phyloP scores from a whole-genome alignment of 2,329 filamentous ascomycete genomes.

The Calonectria ilicicola region DNA sequence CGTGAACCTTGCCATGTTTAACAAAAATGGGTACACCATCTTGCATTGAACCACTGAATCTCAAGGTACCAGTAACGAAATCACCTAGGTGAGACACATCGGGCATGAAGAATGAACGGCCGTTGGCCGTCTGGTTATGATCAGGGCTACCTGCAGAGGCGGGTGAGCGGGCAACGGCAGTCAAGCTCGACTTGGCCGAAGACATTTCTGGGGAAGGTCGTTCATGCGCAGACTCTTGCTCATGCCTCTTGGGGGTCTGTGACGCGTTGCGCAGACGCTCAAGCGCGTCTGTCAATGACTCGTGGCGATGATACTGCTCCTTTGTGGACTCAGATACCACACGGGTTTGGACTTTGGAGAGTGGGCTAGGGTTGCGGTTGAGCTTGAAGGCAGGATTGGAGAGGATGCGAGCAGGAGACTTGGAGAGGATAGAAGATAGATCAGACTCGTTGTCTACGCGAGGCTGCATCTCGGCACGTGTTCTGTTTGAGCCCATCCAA shows the following conservation, averaged over 20 bases:
- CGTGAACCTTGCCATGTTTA: constrained; percentile 64
- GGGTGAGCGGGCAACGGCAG: constrained; percentile 55
- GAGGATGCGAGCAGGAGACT: constrained; percentile 49
- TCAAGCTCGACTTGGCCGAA: constrained; percentile 55
- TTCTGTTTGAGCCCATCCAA: constrained; percentile 54
- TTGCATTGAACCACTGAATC: constrained; percentile 61
- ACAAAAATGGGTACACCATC: constrained; percentile 69
- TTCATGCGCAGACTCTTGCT: constrained; percentile 38
- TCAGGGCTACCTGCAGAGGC: constrained; percentile 48
- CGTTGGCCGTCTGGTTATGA: constrained; percentile 54
- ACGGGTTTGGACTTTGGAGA: constrained; percentile 51
- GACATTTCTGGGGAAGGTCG: constrained; percentile 50
- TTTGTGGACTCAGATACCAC: constrained; percentile 44
- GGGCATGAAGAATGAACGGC: constrained; percentile 66
- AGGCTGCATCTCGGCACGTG: constrained; percentile 64
- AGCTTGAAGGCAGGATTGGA: constrained; percentile 44
- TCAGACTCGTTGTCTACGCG: constrained; percentile 66
- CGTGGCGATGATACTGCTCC: constrained; percentile 40
- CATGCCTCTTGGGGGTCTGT: constrained; percentile 43
- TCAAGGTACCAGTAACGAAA: constrained; percentile 67
- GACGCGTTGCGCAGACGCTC: constrained; percentile 51
- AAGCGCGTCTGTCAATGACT: constrained; percentile 49
- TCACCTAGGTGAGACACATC: constrained; percentile 67
- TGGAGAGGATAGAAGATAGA: constrained; percentile 57
- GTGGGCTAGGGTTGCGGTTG: constrained; percentile 51